Percentiles rank a stretch among this genome's conserved stretches.
Evolutionary conservation across 192 early-diverging fungal genomes (phyloP).

Genomic region (Rhizoclosmatium globosum): DNA sequence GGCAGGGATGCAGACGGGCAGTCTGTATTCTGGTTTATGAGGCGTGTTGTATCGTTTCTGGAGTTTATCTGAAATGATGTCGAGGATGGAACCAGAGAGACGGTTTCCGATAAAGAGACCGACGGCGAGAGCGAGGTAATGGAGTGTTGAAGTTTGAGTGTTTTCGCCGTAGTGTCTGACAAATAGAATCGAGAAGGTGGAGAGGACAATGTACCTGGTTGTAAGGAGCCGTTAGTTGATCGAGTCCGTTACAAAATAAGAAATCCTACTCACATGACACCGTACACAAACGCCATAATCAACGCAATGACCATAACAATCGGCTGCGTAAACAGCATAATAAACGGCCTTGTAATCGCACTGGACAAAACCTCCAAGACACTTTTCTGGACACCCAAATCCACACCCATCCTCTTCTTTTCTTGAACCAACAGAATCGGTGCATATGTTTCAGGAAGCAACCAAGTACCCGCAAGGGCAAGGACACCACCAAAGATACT

Average conservation of each 20-base stretch:
- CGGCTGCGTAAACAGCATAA: slow-evolving; percentile 24
- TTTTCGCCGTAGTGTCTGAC: slow-evolving; percentile 18
- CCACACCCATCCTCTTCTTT: background rate
- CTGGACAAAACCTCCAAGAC: background rate
- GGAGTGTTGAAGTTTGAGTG: slow-evolving; percentile 13
- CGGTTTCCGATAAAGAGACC: slow-evolving; percentile 33
- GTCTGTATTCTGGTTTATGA: slow-evolving; percentile 29
- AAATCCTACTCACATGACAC: background rate
- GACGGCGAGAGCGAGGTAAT: slow-evolving; percentile 27
- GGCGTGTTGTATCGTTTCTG: slow-evolving; percentile 32
- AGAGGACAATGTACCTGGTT: slow-evolving; percentile 20
- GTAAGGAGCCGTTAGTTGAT: no score
- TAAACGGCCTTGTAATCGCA: slow-evolving; percentile 7
- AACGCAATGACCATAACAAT: slow-evolving; percentile 16
- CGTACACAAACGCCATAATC: slow-evolving; percentile 31
- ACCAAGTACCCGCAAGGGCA: slow-evolving; percentile 56
- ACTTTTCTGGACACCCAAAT: background rate
- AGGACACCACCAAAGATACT: slow-evolving; percentile 61
- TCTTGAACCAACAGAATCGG: background rate
- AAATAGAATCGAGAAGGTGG: slow-evolving; percentile 21
- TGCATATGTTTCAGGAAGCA: slow-evolving; percentile 64
- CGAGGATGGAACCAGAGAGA: slow-evolving; percentile 9
- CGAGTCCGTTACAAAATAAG: no score
- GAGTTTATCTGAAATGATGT: background rate
- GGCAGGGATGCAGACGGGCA: slow-evolving; percentile 33